A percentile compares a stretch with the other conserved stretches of the same genome.
Conservation (phyloP, 225 moss, liverwort and hornwort species). For the Straminergon stramineum region DNA sequence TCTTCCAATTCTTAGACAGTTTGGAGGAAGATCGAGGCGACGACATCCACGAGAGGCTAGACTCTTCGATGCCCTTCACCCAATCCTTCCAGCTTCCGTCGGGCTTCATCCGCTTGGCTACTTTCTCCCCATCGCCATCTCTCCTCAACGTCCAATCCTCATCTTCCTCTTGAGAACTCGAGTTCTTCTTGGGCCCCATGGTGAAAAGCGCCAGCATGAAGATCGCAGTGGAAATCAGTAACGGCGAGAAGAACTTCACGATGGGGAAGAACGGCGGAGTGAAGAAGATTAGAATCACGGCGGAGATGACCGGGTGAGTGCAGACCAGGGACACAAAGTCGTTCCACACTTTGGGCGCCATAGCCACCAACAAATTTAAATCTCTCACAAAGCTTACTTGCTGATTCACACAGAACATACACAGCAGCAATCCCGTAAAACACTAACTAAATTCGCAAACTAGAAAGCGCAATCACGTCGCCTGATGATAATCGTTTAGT, state of each 20-base stretch:
- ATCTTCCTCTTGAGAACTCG: neutral
- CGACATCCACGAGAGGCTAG: slow-evolving; percentile 48
- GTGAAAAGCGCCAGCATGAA: slow-evolving; percentile 68
- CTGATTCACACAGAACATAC: neutral
- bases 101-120: slow-evolving; percentile 31
- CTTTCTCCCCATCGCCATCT: slow-evolving; percentile 18
- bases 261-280: slow-evolving; percentile 79
- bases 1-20: slow-evolving; percentile 18
- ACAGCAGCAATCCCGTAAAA: neutral
- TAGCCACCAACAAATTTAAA: neutral
- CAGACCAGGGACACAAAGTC: slow-evolving; percentile 46
- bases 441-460: neutral
- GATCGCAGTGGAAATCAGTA: slow-evolving; percentile 77
- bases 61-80: slow-evolving; percentile 67
- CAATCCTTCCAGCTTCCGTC: slow-evolving; percentile 62
- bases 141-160: neutral
- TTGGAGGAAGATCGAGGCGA: slow-evolving; percentile 13
- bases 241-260: slow-evolving; percentile 74
- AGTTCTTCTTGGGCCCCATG: slow-evolving; percentile 26
- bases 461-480: neutral
- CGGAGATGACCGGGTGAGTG: slow-evolving; percentile 52
- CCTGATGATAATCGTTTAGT: neutral
- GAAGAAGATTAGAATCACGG: slow-evolving; percentile 34
- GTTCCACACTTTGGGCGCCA: slow-evolving; percentile 42
- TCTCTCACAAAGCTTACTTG: neutral